These are phyloP conservation scores for Caloboletus inedulis DNA, from an alignment of 1,284 basidiomycete species.

Conservation along the genomic window DNA sequence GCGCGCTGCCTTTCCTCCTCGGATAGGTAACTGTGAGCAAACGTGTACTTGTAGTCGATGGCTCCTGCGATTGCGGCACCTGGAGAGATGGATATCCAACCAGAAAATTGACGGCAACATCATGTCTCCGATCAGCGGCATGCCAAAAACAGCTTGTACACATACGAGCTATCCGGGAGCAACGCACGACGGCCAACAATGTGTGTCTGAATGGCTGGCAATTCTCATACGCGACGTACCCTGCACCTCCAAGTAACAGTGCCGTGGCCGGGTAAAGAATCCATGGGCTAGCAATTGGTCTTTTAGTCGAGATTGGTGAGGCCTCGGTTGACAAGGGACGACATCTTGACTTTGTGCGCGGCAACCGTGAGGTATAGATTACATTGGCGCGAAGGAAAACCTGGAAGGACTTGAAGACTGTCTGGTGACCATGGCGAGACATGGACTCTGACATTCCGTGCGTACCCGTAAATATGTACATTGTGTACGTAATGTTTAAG, in stretches of 20 bases:
- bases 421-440: slow-evolving; percentile 18
- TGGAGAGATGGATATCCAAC: slow-evolving; percentile 23
- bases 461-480: not conserved
- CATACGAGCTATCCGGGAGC: slow-evolving; percentile 67
- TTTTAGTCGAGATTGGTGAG: slow-evolving; percentile 2
- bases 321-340: slow-evolving; percentile 15
- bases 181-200: slow-evolving; percentile 64
- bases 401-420: slow-evolving; percentile 16
- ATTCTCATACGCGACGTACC: slow-evolving; percentile 54
- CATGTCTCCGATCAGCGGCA: slow-evolving; percentile 3
- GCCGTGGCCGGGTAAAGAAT: slow-evolving; percentile 23
- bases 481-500: not conserved
- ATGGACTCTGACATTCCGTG: slow-evolving; percentile 13
- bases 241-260: slow-evolving; percentile 35
- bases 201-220: slow-evolving; percentile 64
- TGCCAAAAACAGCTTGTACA: not conserved
- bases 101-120: not conserved
- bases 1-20: slow-evolving; percentile 55
- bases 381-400: slow-evolving; percentile 10
- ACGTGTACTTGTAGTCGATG: slow-evolving; percentile 83
- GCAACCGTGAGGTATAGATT: slow-evolving; percentile 5
- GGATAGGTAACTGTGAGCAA: slow-evolving; percentile 57
- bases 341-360: slow-evolving; percentile 1
- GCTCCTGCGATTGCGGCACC: slow-evolving; percentile 64
- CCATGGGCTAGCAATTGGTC: slow-evolving; percentile 16